phyloP scores from a whole-genome alignment of 139 green algal genomes.

The Dunaliella primolecta region DNA sequence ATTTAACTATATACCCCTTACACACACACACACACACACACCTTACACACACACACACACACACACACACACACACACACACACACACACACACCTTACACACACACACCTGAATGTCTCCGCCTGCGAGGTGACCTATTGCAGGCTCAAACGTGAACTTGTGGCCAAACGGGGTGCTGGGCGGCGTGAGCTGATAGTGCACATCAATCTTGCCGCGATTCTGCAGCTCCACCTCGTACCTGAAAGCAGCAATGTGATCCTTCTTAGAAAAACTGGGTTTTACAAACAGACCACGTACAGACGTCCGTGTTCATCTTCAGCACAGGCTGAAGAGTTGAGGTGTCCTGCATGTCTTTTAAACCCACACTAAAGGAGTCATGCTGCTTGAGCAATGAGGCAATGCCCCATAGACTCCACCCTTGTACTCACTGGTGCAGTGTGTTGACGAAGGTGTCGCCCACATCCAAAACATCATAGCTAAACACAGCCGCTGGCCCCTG shows the following conservation, averaged over 20 bases:
- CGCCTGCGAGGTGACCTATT: slow-evolving; percentile 46
- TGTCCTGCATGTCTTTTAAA: too few relatives aligned
- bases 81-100: not conserved
- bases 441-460: slow-evolving; percentile 77
- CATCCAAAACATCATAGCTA: slow-evolving; percentile 72
- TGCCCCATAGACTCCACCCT: too few relatives aligned
- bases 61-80: not conserved
- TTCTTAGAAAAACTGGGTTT: not conserved
- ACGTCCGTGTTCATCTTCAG: not conserved
- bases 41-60: not conserved
- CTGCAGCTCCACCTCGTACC: slow-evolving; percentile 68
- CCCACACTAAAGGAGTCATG: too few relatives aligned
- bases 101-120: slow-evolving; percentile 34
- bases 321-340: slow-evolving; percentile 26
- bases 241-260: not conserved
- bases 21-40: not conserved
- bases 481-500: slow-evolving; percentile 63
- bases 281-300: not conserved
- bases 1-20: too few relatives aligned
- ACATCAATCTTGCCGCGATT: slow-evolving; percentile 69
- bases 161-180: slow-evolving; percentile 44
- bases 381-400: too few relatives aligned
- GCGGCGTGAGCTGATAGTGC: slow-evolving; percentile 46
- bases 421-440: slow-evolving; percentile 61
- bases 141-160: slow-evolving; percentile 75